Base-by-base conservation (phyloP, 768 basidiomycete genomes). In the Leccinum disarticulatum region DNA sequence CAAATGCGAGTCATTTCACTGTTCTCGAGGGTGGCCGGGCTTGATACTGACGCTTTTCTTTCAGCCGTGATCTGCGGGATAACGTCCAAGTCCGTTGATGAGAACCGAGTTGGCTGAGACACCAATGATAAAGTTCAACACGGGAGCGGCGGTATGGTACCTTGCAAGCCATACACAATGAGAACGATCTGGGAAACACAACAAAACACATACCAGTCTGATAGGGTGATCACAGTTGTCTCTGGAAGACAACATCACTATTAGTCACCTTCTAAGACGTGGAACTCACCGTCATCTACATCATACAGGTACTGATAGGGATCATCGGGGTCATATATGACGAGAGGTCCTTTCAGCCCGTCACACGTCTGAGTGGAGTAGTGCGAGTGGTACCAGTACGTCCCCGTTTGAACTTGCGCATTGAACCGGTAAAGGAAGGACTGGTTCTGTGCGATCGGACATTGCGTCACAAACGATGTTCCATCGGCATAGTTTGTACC, bases 401-500 rank as follows among this genome's bases (percentile, higher is more conserved):
- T 71, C 9, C 70, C 70, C 8, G 70, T 54, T 58, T 76, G 74
- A 17, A 62, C 62, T 2, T 17, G 25, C 0, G 56, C 61, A 2
- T 57, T 8, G 4, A 74, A 70, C 11, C 13, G 53, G 55, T 74
- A 57, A 13, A 64, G 63, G 60, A 68, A 73, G n/a, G 66, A 65
- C 41, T 33, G 10, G 35, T 70, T 68, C 19, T 65, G 65, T 17
- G 55, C 17, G 50, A 72, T 69, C 2, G 74, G 74, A 38, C 74
- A 75, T 49, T 74, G 72, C 10, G 76, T 69, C 41, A 80, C 70
- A 54, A 72, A 75, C 4, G 75, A 72, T 9, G 73, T 64, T 2
- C 83, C 83, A 58, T 85, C 83, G 0, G 68, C 77, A 65, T 72
- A 77, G 60, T 76, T 80, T 27, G 78, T 76, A 2, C 70, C 66